phyloP scores from a whole-genome alignment of 1,284 basidiomycete species.

The Ceratobasidium sp. region DNA sequence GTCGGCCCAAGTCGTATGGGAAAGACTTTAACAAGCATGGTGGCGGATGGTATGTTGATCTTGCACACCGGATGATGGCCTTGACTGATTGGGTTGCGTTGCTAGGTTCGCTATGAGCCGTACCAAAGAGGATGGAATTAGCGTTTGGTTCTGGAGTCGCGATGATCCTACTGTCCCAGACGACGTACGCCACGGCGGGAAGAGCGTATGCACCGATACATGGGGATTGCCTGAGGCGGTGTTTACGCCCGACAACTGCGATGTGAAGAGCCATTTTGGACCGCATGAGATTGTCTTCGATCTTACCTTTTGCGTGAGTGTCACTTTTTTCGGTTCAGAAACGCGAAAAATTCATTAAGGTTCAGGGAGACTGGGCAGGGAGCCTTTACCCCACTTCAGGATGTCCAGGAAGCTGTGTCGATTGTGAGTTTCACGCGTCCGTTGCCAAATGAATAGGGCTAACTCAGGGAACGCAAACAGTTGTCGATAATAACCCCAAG shows the following conservation, averaged over 20 bases:
- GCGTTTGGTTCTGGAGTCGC: conserved; percentile 63
- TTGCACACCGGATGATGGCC: conserved; percentile 22
- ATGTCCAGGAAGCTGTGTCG: conserved; percentile 52
- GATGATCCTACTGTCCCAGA: conserved; percentile 52
- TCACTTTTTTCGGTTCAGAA: neutral
- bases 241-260: conserved; percentile 55
- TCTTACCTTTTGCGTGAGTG: conserved; percentile 59
- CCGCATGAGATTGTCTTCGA: conserved; percentile 61
- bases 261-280: conserved; percentile 56
- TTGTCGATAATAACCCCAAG: conserved; percentile 61
- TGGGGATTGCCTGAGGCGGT: conserved; percentile 59
- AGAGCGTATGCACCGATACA: conserved; percentile 48
- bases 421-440: conserved; percentile 51
- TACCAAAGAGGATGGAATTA: conserved; percentile 52
- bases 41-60: conserved; percentile 56
- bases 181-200: conserved; percentile 49
- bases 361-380: conserved; percentile 62
- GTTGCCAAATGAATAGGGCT: neutral
- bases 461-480: conserved; percentile 46
- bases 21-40: conserved; percentile 56
- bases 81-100: neutral
- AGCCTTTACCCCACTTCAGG: conserved; percentile 48
- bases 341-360: neutral
- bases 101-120: conserved; percentile 54
- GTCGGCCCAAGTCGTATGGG: conserved; percentile 56